Evolutionary conservation across 257 asterid genomes (phyloP), one percentile per base, ranked within the genome.

Genomic region (Nicotiana sylvestris): DNA sequence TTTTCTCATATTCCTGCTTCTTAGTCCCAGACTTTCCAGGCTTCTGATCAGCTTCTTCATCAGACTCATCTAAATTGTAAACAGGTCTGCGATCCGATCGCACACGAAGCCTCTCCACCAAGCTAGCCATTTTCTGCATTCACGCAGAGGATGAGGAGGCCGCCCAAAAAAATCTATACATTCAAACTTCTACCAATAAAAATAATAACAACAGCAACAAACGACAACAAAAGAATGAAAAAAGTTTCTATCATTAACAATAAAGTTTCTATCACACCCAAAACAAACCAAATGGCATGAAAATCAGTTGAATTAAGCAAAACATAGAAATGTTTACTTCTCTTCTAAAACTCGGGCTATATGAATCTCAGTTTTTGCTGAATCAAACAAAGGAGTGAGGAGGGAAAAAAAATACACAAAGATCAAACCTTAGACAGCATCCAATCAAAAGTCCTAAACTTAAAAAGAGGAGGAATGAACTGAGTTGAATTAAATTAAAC

Each of bases 51-150:
- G 86, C 81, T 74, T 96, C 99, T 2, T 96, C 98, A 32, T 96
- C 98, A n/a, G 99, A 96, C 15, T 96, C 99, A 32, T 96, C 98
- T 35, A 96, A 65, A 83, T 87, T 93, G 88, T 96, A 96, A 79
- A 92, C 35, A 18, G 99, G 99, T 86, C 87, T 88, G 58, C 95
- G 93, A 82, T 96, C 99, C 35, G 98, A 90, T 68, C 99, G 94
- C 58, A 80, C 88, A 35, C 94, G 90, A 81, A 91, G 91, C 86
- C 94, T 88, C 90, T 91, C 92, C 85, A 85, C 94, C 88, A 91
- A 84, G 82, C 92, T 91, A 70, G 91, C 84, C 94, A 89, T 89
- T 82, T 81, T 57, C 56, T 74, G 62, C 64, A 74, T 49, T 25
- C 60, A 72, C 49, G 13, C 39, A 49, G 12, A 74, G 43, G 72